Evolutionary conservation across 2,329 filamentous ascomycete species (phyloP), one percentile per base, ranked within the genome.

Genomic region (Pseudogymnoascus sp.): DNA sequence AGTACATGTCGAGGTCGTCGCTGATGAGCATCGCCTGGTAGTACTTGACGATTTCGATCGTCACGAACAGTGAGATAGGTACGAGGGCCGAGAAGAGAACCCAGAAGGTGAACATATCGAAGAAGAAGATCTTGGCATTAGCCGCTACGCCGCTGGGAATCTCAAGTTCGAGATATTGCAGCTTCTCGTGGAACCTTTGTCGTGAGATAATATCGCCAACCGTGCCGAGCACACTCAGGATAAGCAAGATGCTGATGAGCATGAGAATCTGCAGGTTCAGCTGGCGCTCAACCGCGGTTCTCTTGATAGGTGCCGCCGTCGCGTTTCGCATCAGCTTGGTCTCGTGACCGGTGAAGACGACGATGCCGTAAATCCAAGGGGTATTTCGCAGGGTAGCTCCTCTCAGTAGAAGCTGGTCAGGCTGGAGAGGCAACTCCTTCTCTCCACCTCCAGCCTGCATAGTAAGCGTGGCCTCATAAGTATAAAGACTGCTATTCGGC

Each of bases 271-370:
- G 89, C 69, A 87, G 84, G 74, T 99, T 99, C 67, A 99, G 88
- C 79, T 95, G 89, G 65, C 87, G 85, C 76, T 99, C 94, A 5
- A 99, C 93, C 68, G 92, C 93, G 36, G 94, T 99, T 62, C 93
- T 89, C 79, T 99, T 99, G 77, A 99, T 99, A 5, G 94, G 95
- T 1, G 94, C 89, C 4, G 93, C 93, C 2, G 93, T 99, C 15
- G 94, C 95, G 73, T 99, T 99, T 68, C 94, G 87, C 94, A 99
- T 97, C 65, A 99, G 82, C 76, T 99, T 99, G 5, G 94, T 97
- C 77, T 99, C 94, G 75, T 99, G 94, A 59, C 94, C 94, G 2
- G 91, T 96, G 70, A 97, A 99, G 13, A 99, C 93, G 61, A 99
- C 94, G 15, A 96, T 84, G 39, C 93, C 94, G 72, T 99, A 91